A percentile compares a stretch with the other conserved stretches of the same genome.
Evolutionary conservation across 352 stramenopile genomes (phyloP).

Genomic region (Aphanomyces stellatus): DNA sequence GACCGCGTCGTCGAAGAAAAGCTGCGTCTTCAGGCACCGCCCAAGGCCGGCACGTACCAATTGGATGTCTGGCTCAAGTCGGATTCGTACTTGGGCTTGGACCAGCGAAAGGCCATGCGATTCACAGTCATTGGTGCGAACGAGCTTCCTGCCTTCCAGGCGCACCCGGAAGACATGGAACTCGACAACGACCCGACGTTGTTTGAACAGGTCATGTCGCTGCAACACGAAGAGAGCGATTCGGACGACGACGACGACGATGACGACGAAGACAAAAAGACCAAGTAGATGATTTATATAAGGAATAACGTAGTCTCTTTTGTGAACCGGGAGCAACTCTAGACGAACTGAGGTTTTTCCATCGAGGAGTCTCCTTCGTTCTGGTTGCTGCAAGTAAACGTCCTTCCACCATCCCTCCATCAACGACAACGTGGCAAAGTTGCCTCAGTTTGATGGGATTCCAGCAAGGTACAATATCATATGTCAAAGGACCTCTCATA

Average conservation of each 20-base stretch:
- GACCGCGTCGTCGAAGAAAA: slow-evolving; percentile 83
- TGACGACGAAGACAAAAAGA: slow-evolving; percentile 38
- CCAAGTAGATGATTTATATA: slow-evolving; percentile 28
- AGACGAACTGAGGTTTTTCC: no score
- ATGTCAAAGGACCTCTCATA: no score
- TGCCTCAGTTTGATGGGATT: no score
- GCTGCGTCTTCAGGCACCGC: slow-evolving; percentile 95
- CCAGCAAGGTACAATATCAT: no score
- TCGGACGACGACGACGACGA: slow-evolving; percentile 77
- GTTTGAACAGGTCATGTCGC: slow-evolving; percentile 97
- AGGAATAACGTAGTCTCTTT: no score
- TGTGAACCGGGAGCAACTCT: no score
- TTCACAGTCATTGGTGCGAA: slow-evolving; percentile 92
- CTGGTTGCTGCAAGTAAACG: no score
- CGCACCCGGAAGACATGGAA: slow-evolving; percentile 97
- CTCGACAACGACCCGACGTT: slow-evolving; percentile 99
- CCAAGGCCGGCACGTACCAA: slow-evolving; percentile 89
- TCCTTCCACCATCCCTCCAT: no score
- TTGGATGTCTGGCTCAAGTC: slow-evolving; percentile 97
- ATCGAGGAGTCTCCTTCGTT: no score
- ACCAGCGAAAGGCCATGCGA: slow-evolving; percentile 70
- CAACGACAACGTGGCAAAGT: no score
- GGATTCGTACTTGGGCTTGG: slow-evolving; percentile 96
- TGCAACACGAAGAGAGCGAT: slow-evolving; percentile 65
- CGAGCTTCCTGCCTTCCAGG: slow-evolving; percentile 91